A percentile compares a stretch with the other conserved stretches of the same genome.
phyloP scores from a whole-genome alignment of 2,329 filamentous ascomycete species.

The Fusarium buxicola region DNA sequence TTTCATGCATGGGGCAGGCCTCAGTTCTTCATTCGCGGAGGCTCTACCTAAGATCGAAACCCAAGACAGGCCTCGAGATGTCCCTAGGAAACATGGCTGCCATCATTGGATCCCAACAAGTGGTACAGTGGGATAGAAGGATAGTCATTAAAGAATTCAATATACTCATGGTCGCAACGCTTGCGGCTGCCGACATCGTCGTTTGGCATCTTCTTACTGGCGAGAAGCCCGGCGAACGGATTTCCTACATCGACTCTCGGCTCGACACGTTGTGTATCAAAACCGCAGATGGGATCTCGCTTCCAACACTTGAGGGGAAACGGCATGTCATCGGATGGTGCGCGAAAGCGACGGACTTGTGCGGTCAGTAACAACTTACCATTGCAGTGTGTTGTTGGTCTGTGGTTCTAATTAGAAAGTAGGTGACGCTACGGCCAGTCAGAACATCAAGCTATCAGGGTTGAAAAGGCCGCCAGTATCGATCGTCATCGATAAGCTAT shows the following conservation, averaged over 20 bases:
- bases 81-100: not conserved
- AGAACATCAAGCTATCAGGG: not conserved
- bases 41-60: slow-evolving; percentile 3
- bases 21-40: not conserved
- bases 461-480: not conserved
- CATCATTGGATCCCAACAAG: not conserved
- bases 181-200: not conserved
- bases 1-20: not conserved
- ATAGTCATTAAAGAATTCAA: slow-evolving; percentile 25
- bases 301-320: slow-evolving; percentile 6
- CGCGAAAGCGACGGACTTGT: slow-evolving; percentile 10
- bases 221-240: not conserved
- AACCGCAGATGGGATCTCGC: not conserved
- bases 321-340: slow-evolving; percentile 29
- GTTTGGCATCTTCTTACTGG: slow-evolving; percentile 21
- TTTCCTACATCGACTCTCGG: slow-evolving; percentile 18
- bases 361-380: slow-evolving; percentile 4
- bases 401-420: not conserved
- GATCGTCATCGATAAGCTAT: slow-evolving; percentile 13
- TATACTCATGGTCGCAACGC: slow-evolving; percentile 7
- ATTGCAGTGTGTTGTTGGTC: too few relatives aligned
- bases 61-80: slow-evolving; percentile 14
- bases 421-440: not conserved
- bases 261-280: not conserved
- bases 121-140: slow-evolving; percentile 2